phyloP scores from a whole-genome alignment of 257 asterid genomes.

The Ligustrum vulgare region DNA sequence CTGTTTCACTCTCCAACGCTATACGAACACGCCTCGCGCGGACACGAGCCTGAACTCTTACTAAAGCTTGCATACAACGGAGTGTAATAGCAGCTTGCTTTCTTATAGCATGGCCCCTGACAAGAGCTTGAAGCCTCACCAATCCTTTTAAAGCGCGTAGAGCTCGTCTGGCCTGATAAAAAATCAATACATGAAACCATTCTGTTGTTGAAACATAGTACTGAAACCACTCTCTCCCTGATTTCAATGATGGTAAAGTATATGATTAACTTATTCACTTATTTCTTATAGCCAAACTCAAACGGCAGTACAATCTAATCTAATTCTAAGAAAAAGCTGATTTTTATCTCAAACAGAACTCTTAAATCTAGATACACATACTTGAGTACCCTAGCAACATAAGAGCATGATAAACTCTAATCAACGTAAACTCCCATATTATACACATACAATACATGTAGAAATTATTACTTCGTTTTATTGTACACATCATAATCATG shows the following conservation, averaged over 20 bases:
- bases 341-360: not conserved
- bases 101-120: slow-evolving; percentile 60
- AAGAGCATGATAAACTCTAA: not conserved
- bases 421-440: not conserved
- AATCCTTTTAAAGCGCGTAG: slow-evolving; percentile 55
- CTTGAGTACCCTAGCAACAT: not conserved
- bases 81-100: slow-evolving; percentile 92
- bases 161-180: slow-evolving; percentile 55
- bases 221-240: not conserved
- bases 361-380: not conserved
- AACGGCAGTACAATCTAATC: not conserved
- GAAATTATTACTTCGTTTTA: not conserved
- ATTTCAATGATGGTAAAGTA: slow-evolving; percentile 6
- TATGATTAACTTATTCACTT: not conserved
- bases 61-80: slow-evolving; percentile 92
- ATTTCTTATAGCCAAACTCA: not conserved
- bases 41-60: slow-evolving; percentile 89
- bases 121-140: slow-evolving; percentile 65
- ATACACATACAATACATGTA: not conserved
- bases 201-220: not conserved
- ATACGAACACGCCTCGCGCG: slow-evolving; percentile 55
- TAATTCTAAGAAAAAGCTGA: not conserved
- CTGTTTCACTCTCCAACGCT: slow-evolving; percentile 65
- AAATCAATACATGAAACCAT: not conserved
- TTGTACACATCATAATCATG: not conserved